Percentiles rank a stretch among this genome's conserved stretches.
These are phyloP conservation scores for Chloromonas sp. DNA, from an alignment of 163 green algal genomes.

Conservation along the genomic window DNA sequence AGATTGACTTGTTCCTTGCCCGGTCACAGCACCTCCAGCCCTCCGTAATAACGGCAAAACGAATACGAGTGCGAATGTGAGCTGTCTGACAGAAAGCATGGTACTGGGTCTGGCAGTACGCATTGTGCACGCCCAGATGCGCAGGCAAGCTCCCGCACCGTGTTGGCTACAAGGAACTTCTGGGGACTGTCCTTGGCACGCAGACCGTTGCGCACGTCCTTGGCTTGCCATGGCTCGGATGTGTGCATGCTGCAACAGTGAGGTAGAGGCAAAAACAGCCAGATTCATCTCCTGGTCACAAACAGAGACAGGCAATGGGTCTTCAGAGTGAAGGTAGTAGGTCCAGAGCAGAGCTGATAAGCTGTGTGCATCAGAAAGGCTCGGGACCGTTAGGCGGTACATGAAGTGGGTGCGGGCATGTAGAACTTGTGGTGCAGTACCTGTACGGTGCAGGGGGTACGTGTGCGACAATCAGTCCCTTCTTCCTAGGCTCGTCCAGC, in stretches of 20 bases:
- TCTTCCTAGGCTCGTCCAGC: conserved; percentile 29
- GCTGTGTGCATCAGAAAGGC: background rate
- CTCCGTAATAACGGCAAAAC: too few species aligned
- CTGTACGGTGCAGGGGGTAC: conserved; percentile 30
- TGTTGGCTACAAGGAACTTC: background rate
- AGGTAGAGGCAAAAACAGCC: background rate
- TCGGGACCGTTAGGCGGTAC: background rate
- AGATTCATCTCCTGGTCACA: too few species aligned
- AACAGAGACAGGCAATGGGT: too few species aligned
- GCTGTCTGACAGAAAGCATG: too few species aligned
- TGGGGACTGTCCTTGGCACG: background rate
- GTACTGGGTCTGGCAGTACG: too few species aligned
- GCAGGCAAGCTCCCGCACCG: background rate
- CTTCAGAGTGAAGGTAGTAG: too few species aligned
- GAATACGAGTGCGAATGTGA: too few species aligned
- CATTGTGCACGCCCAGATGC: too few species aligned
- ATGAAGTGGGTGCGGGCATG: background rate
- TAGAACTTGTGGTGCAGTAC: background rate
- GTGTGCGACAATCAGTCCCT: conserved; percentile 39
- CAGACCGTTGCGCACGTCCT: background rate
- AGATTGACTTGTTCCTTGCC: background rate
- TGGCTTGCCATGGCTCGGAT: conserved; percentile 17
- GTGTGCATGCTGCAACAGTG: conserved; percentile 15
- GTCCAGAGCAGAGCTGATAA: background rate
- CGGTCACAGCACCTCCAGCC: too few species aligned